phyloP scores from a whole-genome alignment of 176 grass and related monocot species.

The Avena eriantha region DNA sequence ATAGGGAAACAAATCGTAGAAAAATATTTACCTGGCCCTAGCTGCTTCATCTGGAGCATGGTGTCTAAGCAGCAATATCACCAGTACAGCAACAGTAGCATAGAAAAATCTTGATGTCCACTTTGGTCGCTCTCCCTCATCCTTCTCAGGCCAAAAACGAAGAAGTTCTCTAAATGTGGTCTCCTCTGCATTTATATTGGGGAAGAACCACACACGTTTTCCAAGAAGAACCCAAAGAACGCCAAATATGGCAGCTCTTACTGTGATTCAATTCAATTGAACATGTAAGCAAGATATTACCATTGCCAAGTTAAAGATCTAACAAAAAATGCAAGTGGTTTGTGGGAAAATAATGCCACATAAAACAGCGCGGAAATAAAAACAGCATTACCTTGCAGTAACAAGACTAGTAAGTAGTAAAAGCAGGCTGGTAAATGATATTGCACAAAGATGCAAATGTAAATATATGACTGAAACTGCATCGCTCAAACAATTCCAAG shows the following conservation, averaged over 20 bases:
- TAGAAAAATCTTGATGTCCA: constrained; percentile 92
- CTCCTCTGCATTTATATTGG: constrained; percentile 99
- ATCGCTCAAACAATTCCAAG: constrained; percentile 31
- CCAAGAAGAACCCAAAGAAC: constrained; percentile 82
- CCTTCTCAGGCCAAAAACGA: constrained; percentile 95
- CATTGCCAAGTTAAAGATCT: constrained; percentile 26
- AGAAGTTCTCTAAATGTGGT: constrained; percentile 95
- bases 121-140: constrained; percentile 80
- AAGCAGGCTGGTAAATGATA: not conserved
- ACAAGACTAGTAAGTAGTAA: constrained; percentile 3
- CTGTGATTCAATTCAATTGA: constrained; percentile 56
- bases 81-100: constrained; percentile 58
- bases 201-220: constrained; percentile 98
- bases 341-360: not conserved
- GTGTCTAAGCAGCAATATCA: constrained; percentile 88
- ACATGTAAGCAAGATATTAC: constrained; percentile 33
- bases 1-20: constrained; percentile 28
- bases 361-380: constrained; percentile 7
- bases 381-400: constrained; percentile 23
- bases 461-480: constrained; percentile 11
- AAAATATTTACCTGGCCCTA: constrained; percentile 85
- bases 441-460: not conserved
- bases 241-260: constrained; percentile 86
- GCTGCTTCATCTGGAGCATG: constrained; percentile 99
- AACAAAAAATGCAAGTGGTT: constrained; percentile 15